Conservation (phyloP, 2,329 filamentous ascomycete species). For the Alternaria sp. region DNA sequence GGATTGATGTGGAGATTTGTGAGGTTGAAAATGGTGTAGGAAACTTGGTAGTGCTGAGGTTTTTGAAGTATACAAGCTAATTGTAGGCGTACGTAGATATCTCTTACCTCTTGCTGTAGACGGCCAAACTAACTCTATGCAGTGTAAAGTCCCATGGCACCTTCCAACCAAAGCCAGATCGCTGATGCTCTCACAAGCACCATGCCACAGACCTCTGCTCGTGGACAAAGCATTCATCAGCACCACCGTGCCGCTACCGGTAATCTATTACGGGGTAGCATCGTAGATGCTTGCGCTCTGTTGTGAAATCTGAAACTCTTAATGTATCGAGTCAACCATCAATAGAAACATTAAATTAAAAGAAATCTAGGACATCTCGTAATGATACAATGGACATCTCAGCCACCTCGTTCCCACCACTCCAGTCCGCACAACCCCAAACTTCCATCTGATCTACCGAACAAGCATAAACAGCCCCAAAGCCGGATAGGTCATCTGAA, state of each 20-base stretch:
- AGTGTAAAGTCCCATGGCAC: too few relatives aligned
- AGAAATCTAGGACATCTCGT: neutral
- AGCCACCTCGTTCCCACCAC: neutral
- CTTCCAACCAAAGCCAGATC: too few relatives aligned
- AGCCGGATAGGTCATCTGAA: conserved; percentile 36
- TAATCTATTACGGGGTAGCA: too few relatives aligned
- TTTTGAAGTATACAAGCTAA: neutral
- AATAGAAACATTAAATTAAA: neutral
- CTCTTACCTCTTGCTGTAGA: too few relatives aligned
- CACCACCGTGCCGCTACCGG: too few relatives aligned
- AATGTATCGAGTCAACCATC: neutral
- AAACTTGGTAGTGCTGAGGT: neutral
- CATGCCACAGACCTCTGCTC: too few relatives aligned
- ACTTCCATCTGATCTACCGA: neutral
- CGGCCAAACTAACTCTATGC: too few relatives aligned
- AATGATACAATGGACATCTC: neutral
- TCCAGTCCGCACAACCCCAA: neutral
- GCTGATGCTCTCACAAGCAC: too few relatives aligned
- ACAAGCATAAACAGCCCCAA: conserved; percentile 38
- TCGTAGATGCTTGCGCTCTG: too few relatives aligned
- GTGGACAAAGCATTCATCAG: too few relatives aligned
- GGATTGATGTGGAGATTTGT: neutral
- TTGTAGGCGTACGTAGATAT: too few relatives aligned
- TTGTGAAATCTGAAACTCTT: neutral
- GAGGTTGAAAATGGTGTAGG: neutral